Evolutionary conservation across 2,329 filamentous ascomycete genomes (phyloP), one percentile per base, ranked within the genome.

Genomic region (Trichoderma atrobrunneum): DNA sequence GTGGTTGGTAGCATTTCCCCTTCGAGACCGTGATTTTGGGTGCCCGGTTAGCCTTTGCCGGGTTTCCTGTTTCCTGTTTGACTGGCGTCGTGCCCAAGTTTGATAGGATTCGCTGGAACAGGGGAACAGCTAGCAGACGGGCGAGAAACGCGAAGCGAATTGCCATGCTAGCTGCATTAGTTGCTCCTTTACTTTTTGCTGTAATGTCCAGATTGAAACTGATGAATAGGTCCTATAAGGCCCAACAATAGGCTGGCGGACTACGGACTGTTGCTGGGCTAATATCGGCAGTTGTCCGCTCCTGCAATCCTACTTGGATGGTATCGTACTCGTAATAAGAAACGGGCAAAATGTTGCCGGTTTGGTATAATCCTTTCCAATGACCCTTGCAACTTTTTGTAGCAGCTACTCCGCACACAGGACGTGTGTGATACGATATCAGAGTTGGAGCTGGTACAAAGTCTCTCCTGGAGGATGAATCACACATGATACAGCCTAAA

Each of bases 1-100:
- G 66, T 69, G 66, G 66, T 61, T 69, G 54, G 36, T 60, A 68
- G 65, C 65, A 60, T 61, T 54, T 51, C n/a, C 36, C 10, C 21
- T 51, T 34, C n/a, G 7, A 34, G 54, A 34, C 39, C 48, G 43
- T 56, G 24, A 56, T 30, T 18, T 28, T 56, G 60, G 59, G 16
- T 26, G 24, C 65, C 54, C 26, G 56, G 51, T 51, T 51, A 59
- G 39, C 57, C 39, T 43, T 36, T 69, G 56, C 57, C 66, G 36
- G 26, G 28, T 34, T 61, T 36, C 54, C 18, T 32, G 39, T 18
- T 30, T n/a, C 54, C 18, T 32, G 39, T 2, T 30, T 5, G 24
- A 16, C 39, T 48, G 2, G n/a, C 26, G 56, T 8, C n/a, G 12
- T 57, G 34, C 32, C 16, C 64, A 43, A 59, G 64, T n/a, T 43